These are phyloP conservation scores for Paxillus rubicundulus DNA, from an alignment of 768 basidiomycete species.

Conservation along the genomic window DNA sequence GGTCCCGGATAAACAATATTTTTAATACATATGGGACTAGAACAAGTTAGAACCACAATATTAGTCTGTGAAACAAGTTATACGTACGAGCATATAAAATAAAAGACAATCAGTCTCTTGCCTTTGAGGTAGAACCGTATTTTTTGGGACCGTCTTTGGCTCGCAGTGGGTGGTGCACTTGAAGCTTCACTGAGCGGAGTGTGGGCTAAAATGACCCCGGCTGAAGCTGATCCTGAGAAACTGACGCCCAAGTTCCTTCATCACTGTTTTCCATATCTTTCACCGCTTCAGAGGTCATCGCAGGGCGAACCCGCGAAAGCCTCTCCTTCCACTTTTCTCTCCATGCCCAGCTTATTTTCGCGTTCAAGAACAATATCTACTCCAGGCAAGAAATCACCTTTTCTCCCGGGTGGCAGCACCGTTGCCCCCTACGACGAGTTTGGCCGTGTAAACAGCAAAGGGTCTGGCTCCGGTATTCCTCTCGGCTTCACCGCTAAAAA, in stretches of 20 bases:
- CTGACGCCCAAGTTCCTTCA: constrained; percentile 8
- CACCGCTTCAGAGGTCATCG: constrained; percentile 20
- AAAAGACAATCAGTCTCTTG: neutral
- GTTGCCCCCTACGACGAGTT: constrained; percentile 56
- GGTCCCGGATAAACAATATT: no score
- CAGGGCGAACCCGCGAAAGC: constrained; percentile 9
- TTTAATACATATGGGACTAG: no score
- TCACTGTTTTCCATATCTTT: constrained; percentile 4
- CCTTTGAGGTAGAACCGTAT: neutral
- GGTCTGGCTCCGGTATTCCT: constrained; percentile 31
- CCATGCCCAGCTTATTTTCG: constrained; percentile 77
- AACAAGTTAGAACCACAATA: no score
- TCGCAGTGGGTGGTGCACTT: neutral
- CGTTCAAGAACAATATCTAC: constrained; percentile 63
- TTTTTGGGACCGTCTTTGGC: neutral
- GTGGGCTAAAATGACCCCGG: constrained; percentile 5
- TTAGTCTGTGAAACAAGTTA: no score
- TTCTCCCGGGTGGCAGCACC: constrained; percentile 2
- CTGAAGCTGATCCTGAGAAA: constrained; percentile 28
- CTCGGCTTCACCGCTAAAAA: constrained; percentile 38
- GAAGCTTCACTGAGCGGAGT: neutral
- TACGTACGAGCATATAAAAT: neutral
- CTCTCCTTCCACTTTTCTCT: constrained; percentile 11
- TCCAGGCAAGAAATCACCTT: constrained; percentile 41
- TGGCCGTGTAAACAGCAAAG: constrained; percentile 53